Evolutionary conservation across 2,329 filamentous ascomycete species (phyloP), one percentile per base, ranked within the genome.

Genomic region (Hirsutella thompsonii): DNA sequence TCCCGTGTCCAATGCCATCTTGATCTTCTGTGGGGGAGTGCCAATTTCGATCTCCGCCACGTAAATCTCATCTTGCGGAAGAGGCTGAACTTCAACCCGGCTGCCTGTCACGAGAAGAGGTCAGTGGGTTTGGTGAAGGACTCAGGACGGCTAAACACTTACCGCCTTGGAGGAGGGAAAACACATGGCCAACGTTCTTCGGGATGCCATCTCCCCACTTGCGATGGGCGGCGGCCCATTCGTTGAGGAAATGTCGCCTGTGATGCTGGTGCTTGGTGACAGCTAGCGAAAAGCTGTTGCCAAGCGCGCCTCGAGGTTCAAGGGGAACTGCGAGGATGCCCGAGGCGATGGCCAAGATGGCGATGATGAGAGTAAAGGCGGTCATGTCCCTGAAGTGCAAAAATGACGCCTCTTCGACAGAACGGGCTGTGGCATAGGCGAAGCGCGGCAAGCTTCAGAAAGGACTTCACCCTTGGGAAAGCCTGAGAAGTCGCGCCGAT

Each of bases 1-100:
- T 10, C 71, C 72, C 2, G 70, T 74, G 47, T 74, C 71, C 20
- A 74, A 48, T n/a, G 70, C 63, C 34, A 74, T 51, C 37, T 63
- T 65, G 34, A 73, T 42, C 5, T 52, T 56, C 45, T 74, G 70
- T 1, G 66, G 60, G 0, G 70, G 70, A 13, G 58, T 67, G 9
- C 70, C 70, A 37, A 74, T 52, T 38, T 62, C 52, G 20, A 70
- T 49, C 21, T 69, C 61, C 23, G 63, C 58, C 20, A 68, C 52
- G 54, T 61, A 70, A 40, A 66, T 55, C 40, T 65, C 52, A 46
- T 70, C 67, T 18, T 55, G 61, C 18, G 59, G 55, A 20, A 66
- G 50, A 2, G 65, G 57, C 36, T 54, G 45, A 3, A 65, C 59
- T 16, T 58, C 52, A 11, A 61, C 53, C 4, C 49, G 46, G 4